phyloP scores from a whole-genome alignment of 257 asterid genomes.

The Nicotiana tomentosiformis region DNA sequence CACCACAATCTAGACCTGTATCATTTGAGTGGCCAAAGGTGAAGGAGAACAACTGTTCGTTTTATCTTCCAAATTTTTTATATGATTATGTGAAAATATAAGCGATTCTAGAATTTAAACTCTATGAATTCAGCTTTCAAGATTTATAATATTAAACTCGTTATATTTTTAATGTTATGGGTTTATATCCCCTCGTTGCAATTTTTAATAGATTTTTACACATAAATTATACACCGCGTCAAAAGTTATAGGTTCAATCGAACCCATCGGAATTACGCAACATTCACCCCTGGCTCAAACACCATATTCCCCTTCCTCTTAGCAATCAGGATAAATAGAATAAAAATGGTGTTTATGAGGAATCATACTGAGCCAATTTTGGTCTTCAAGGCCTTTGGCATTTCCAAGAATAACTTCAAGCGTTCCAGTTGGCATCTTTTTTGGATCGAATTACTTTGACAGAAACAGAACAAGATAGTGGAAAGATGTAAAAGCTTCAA shows the following conservation, averaged over 20 bases:
- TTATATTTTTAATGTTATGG: no score
- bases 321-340: background rate
- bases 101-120: no score
- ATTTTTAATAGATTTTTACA: no score
- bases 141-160: no score
- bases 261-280: no score
- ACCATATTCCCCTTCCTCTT: background rate
- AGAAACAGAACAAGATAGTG: background rate
- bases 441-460: conserved; percentile 9
- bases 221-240: no score
- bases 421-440: conserved; percentile 61
- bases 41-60: background rate
- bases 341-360: background rate
- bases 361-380: conserved; percentile 51
- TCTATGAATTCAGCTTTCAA: no score
- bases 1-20: background rate
- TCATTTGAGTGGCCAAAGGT: background rate
- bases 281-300: background rate
- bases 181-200: no score
- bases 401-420: conserved; percentile 70
- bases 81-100: background rate
- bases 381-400: conserved; percentile 66
- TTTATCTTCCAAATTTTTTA: background rate
- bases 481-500: background rate
- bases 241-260: no score